These are phyloP conservation scores for Aspergillus carlsbadensis DNA, from an alignment of 495 filamentous ascomycete species.

Conservation along the genomic window DNA sequence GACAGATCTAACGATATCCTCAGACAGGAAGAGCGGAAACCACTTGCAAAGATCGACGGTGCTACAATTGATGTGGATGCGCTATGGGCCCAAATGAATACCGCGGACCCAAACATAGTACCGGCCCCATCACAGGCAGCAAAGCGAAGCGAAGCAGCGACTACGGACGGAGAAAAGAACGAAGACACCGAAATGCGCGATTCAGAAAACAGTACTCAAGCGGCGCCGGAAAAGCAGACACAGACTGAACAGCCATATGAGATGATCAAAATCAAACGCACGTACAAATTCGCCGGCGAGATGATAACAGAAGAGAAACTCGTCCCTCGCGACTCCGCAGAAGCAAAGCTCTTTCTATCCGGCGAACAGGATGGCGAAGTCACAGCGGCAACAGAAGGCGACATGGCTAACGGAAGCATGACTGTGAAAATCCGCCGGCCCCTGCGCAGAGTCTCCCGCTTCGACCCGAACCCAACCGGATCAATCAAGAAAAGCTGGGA, in stretches of 20 bases:
- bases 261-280: constrained; percentile 80
- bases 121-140: constrained; percentile 15
- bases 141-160: constrained; percentile 17
- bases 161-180: constrained; percentile 10
- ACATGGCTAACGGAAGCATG: constrained; percentile 14
- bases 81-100: constrained; percentile 79
- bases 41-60: constrained; percentile 60
- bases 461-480: constrained; percentile 68
- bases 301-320: constrained; percentile 78
- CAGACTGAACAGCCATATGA: constrained; percentile 32
- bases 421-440: constrained; percentile 57
- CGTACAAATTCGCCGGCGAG: constrained; percentile 89
- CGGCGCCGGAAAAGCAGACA: background rate
- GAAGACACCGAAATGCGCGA: constrained; percentile 23
- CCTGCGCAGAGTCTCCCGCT: constrained; percentile 69
- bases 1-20: constrained; percentile 6
- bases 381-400: constrained; percentile 23
- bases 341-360: constrained; percentile 74
- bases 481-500: constrained; percentile 52
- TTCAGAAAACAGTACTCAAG: constrained; percentile 9
- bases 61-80: constrained; percentile 88
- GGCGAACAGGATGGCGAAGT: constrained; percentile 45
- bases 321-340: constrained; percentile 74
- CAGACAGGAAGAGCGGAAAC: constrained; percentile 65
- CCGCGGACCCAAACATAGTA: constrained; percentile 28